Evolutionary conservation across 352 stramenopile genomes (phyloP).

Genomic region (Peronospora destructor): DNA sequence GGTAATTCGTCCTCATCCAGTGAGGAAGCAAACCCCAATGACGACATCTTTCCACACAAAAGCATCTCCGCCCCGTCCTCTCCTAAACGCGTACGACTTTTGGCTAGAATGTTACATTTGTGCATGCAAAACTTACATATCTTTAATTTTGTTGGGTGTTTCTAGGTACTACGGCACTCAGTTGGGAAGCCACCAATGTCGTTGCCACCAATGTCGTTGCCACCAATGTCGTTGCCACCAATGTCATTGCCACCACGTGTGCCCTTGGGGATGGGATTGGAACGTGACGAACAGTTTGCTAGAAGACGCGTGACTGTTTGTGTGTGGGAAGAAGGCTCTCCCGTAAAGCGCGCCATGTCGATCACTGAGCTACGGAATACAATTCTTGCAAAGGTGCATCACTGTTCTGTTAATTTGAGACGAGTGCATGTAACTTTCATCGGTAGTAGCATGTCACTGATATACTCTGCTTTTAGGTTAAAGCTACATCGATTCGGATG

Average conservation of each 20-base stretch:
- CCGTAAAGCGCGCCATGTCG: slow-evolving; percentile 71
- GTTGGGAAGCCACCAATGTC: slow-evolving; percentile 2
- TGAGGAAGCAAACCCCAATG: slow-evolving; percentile 41
- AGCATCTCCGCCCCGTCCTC: slow-evolving; percentile 22
- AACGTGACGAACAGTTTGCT: slow-evolving; percentile 47
- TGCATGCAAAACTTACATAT: slow-evolving; percentile 9
- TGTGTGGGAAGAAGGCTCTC: slow-evolving; percentile 64
- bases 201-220: slow-evolving; percentile 23
- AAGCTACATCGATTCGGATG: slow-evolving; percentile 56
- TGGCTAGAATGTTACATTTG: background rate
- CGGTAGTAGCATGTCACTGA: background rate
- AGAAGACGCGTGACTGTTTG: slow-evolving; percentile 67
- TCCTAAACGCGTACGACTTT: slow-evolving; percentile 23
- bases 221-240: slow-evolving; percentile 5
- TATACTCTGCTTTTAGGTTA: slow-evolving; percentile 32
- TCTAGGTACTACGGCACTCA: slow-evolving; percentile 12
- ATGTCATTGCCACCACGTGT: slow-evolving; percentile 31
- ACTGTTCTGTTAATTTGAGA: slow-evolving; percentile 3
- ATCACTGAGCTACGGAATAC: slow-evolving; percentile 75
- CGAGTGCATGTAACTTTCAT: background rate
- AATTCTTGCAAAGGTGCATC: slow-evolving; percentile 61
- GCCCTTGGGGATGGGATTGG: slow-evolving; percentile 17
- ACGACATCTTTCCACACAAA: slow-evolving; percentile 35
- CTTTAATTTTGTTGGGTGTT: slow-evolving; percentile 1
- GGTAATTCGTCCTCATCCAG: slow-evolving; percentile 69